Percentiles rank a stretch among this genome's conserved stretches.
phyloP scores from a whole-genome alignment of 73 alveolate species.

The Effrenium voratum region DNA sequence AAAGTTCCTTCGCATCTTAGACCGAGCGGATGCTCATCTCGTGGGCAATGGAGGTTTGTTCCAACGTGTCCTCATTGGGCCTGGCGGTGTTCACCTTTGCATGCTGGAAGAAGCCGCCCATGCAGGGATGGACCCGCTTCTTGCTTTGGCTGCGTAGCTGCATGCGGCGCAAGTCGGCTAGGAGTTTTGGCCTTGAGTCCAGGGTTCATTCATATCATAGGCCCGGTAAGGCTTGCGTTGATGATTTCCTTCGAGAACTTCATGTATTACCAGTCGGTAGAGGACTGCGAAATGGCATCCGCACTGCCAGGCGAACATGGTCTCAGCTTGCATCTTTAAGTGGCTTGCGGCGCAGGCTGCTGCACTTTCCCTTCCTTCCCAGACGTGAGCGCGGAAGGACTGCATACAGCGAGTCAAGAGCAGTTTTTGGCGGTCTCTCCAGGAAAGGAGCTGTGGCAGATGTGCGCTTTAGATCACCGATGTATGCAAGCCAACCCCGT shows the following conservation, averaged over 20 bases:
- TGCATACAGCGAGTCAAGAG: not conserved
- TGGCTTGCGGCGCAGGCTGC: conserved; percentile 15
- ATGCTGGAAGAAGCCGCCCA: conserved; percentile 42
- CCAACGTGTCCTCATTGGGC: not conserved
- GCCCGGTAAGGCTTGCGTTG: conserved; percentile 31
- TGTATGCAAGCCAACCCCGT: not conserved
- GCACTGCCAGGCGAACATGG: conserved; percentile 11
- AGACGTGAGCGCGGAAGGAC: conserved; percentile 48
- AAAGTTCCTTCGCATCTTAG: not conserved
- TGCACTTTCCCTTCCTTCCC: conserved; percentile 38
- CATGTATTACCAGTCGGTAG: conserved; percentile 3
- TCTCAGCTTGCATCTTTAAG: not conserved
- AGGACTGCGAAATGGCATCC: conserved; percentile 74
- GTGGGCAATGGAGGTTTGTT: not conserved
- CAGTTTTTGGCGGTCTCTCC: not conserved
- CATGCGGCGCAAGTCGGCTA: not conserved
- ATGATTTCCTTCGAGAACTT: not conserved
- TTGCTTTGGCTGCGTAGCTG: conserved; percentile 9
- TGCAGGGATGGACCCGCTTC: conserved; percentile 6
- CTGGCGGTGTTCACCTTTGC: conserved; percentile 67
- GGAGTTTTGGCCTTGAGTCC: too few relatives aligned
- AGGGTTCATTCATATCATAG: not conserved
- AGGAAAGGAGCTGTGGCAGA: conserved; percentile 46
- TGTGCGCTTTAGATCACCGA: conserved; percentile 55
- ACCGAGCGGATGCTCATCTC: conserved; percentile 10